Evolutionary conservation across 805 yeast species (phyloP).

Genomic region (Saccharomycopsis amapae): DNA sequence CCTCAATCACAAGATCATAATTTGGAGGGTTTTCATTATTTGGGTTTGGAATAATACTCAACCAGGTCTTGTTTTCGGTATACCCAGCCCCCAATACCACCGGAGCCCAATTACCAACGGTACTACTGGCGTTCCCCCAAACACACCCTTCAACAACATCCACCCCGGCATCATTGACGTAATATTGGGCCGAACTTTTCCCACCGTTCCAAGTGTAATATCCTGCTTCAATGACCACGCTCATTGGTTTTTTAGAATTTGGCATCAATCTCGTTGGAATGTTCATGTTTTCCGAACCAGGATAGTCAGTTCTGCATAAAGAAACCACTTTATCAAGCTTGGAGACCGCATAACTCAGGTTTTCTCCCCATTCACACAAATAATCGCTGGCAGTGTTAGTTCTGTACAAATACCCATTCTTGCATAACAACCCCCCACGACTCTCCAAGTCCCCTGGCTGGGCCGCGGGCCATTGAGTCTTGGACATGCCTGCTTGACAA

Average conservation of each 20-base stretch:
- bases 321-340: conserved; percentile 64
- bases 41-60: conserved; percentile 92
- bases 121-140: conserved; percentile 79
- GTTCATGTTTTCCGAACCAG: conserved; percentile 98
- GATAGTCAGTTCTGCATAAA: conserved; percentile 96
- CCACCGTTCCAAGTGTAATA: conserved; percentile 81
- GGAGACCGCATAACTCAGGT: conserved; percentile 60
- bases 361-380: conserved; percentile 67
- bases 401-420: conserved; percentile 56
- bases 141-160: conserved; percentile 83
- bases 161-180: conserved; percentile 95
- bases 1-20: conserved; percentile 73
- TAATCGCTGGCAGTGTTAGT: conserved; percentile 42
- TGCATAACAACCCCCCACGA: conserved; percentile 64
- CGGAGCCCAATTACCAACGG: conserved; percentile 98
- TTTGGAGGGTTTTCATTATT: conserved; percentile 66
- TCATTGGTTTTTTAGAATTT: conserved; percentile 55
- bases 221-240: conserved; percentile 69
- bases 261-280: conserved; percentile 78
- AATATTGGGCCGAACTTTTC: conserved; percentile 89
- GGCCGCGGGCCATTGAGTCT: conserved; percentile 67
- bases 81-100: conserved; percentile 89
- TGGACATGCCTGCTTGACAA: conserved; percentile 73
- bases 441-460: conserved; percentile 66
- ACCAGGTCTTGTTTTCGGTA: conserved; percentile 64